Evolutionary conservation across 148 eudicot species (phyloP).

Genomic region (Rhododendron simsii): DNA sequence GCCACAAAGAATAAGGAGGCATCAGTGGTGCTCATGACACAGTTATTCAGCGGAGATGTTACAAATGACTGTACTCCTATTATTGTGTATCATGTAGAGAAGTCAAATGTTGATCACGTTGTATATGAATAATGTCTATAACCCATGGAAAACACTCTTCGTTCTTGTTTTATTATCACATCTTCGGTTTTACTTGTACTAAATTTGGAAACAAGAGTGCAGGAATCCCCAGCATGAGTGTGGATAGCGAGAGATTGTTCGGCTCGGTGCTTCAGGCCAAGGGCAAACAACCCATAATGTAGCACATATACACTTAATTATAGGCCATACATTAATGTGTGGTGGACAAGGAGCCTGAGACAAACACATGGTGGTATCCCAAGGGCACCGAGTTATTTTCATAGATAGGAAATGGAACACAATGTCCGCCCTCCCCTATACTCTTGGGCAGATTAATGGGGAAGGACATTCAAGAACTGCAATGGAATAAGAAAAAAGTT

Average conservation of each 20-base stretch:
- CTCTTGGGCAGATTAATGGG: no score
- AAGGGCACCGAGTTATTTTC: no score
- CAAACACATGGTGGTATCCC: background rate
- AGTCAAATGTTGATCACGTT: background rate
- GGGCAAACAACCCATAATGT: no score
- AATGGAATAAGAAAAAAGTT: background rate
- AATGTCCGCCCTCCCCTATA: background rate
- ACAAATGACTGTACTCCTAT: background rate
- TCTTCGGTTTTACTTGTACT: background rate
- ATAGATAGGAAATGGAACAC: background rate
- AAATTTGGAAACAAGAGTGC: background rate
- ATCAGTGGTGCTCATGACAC: background rate
- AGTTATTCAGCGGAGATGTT: background rate
- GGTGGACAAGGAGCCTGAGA: background rate
- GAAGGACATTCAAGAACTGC: background rate
- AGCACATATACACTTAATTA: background rate
- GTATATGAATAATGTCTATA: constrained; percentile 1
- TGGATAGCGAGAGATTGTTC: background rate
- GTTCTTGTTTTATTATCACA: background rate
- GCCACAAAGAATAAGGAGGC: background rate
- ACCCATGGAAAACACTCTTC: background rate
- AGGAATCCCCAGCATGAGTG: no score
- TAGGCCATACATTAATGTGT: background rate
- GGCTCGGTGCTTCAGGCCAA: background rate
- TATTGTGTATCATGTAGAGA: background rate